These are phyloP conservation scores for Mimosa pudica DNA, from an alignment of 306 rosid genomes.

Conservation along the genomic window DNA sequence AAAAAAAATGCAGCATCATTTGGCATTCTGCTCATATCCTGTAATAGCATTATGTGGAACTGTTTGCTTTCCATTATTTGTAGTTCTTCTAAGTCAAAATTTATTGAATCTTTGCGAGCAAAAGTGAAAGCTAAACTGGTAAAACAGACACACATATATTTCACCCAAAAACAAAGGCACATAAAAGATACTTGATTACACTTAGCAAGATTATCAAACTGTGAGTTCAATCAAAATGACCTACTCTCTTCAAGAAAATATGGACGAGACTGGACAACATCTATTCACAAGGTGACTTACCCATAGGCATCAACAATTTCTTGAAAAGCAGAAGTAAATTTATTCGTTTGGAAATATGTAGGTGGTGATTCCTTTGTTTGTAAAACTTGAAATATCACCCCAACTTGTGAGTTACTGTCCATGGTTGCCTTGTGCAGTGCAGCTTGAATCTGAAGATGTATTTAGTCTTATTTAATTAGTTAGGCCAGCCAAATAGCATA, in stretches of 20 bases:
- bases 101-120: constrained; percentile 10
- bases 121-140: neutral
- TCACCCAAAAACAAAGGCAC: neutral
- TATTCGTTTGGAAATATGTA: constrained; percentile 71
- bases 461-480: constrained; percentile 32
- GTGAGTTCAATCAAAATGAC: constrained; percentile 11
- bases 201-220: neutral
- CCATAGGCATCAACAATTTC: constrained; percentile 90
- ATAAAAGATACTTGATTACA: neutral
- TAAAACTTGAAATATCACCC: constrained; percentile 69
- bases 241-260: neutral
- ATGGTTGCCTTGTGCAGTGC: constrained; percentile 60
- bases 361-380: constrained; percentile 71
- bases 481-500: neutral
- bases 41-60: neutral
- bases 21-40: too few species aligned
- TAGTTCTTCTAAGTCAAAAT: neutral
- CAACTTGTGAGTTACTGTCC: constrained; percentile 67
- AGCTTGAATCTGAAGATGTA: constrained; percentile 54
- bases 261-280: constrained; percentile 1
- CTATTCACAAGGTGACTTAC: constrained; percentile 45
- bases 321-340: constrained; percentile 72
- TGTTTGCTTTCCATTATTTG: neutral
- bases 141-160: neutral
- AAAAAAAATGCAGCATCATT: too few species aligned